phyloP scores from a whole-genome alignment of 148 eudicot genomes.

The Amaranthus hypochondriacus region DNA sequence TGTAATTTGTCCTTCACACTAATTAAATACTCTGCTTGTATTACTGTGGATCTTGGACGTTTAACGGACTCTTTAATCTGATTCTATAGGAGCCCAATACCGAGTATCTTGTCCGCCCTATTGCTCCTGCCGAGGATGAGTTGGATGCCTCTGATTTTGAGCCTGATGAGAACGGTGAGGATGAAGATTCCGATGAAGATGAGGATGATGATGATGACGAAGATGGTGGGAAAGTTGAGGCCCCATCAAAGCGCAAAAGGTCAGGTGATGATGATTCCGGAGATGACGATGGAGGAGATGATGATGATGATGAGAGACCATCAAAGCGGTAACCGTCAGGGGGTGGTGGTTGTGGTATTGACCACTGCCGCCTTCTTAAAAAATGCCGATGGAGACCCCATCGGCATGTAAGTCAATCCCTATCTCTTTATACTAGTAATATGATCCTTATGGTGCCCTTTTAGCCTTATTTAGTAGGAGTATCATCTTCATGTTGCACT shows the following conservation, averaged over 20 bases:
- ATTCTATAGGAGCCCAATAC: constrained; percentile 60
- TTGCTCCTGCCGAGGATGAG: constrained; percentile 72
- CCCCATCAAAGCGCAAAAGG: constrained; percentile 72
- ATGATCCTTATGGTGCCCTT: constrained; percentile 9
- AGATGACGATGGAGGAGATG: constrained; percentile 47
- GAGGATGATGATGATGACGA: constrained; percentile 39
- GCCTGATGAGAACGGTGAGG: constrained; percentile 69
- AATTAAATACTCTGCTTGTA: not conserved
- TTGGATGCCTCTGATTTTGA: constrained; percentile 79
- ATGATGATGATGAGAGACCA: constrained; percentile 79
- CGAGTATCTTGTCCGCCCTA: constrained; percentile 64
- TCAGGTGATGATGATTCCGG: constrained; percentile 56
- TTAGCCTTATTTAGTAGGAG: not conserved
- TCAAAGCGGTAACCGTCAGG: constrained; percentile 48
- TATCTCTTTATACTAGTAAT: constrained; percentile 18
- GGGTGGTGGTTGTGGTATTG: not conserved
- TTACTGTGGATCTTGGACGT: not conserved
- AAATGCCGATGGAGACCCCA: constrained; percentile 19
- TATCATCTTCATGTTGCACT: constrained; percentile 4
- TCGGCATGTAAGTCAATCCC: constrained; percentile 21
- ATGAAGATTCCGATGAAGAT: constrained; percentile 48
- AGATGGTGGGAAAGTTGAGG: constrained; percentile 44
- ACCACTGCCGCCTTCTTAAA: not conserved
- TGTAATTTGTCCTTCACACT: not conserved
- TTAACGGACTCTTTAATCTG: constrained; percentile 8